phyloP scores from a whole-genome alignment of 2,329 filamentous ascomycete genomes.

The Fusarium miscanthi region DNA sequence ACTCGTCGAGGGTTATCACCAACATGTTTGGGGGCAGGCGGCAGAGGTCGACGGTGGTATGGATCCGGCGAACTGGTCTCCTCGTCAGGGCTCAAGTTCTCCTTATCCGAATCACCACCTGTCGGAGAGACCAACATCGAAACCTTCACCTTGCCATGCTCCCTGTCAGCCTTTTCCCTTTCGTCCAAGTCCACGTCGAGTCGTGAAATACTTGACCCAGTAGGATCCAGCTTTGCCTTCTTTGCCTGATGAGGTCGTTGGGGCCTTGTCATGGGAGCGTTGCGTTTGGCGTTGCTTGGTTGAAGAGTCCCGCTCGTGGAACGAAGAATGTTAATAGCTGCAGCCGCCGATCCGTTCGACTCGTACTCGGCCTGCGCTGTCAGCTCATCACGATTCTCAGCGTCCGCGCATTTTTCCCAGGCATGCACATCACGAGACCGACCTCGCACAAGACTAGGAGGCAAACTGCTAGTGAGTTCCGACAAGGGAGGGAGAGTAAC shows the following conservation, averaged over 20 bases:
- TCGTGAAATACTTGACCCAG: slow-evolving; percentile 71
- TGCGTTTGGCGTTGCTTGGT: slow-evolving; percentile 73
- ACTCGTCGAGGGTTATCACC: slow-evolving; percentile 54
- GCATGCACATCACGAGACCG: slow-evolving; percentile 87
- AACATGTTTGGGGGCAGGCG: slow-evolving; percentile 45
- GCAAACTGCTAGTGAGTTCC: slow-evolving; percentile 62
- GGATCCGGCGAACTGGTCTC: slow-evolving; percentile 54
- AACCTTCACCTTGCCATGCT: slow-evolving; percentile 52
- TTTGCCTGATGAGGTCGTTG: slow-evolving; percentile 59
- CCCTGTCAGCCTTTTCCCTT: slow-evolving; percentile 42
- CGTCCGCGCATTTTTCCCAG: slow-evolving; percentile 92
- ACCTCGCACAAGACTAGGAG: slow-evolving; percentile 70
- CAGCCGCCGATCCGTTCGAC: slow-evolving; percentile 80
- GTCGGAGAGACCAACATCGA: slow-evolving; percentile 53
- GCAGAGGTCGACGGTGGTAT: slow-evolving; percentile 51
- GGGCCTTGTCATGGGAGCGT: slow-evolving; percentile 58
- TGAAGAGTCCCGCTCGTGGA: slow-evolving; percentile 69
- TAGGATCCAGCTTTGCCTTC: slow-evolving; percentile 70
- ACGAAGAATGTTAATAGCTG: slow-evolving; percentile 83
- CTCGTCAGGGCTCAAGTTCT: slow-evolving; percentile 80
- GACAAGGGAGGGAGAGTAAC: slow-evolving; percentile 69
- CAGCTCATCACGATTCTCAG: slow-evolving; percentile 80
- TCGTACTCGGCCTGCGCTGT: slow-evolving; percentile 86
- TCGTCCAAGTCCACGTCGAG: slow-evolving; percentile 60
- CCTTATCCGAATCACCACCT: slow-evolving; percentile 84